Evolutionary conservation across 345 rosid genomes (phyloP), one percentile per base, ranked within the genome.

Genomic region (Eucalyptus erythrocorys): DNA sequence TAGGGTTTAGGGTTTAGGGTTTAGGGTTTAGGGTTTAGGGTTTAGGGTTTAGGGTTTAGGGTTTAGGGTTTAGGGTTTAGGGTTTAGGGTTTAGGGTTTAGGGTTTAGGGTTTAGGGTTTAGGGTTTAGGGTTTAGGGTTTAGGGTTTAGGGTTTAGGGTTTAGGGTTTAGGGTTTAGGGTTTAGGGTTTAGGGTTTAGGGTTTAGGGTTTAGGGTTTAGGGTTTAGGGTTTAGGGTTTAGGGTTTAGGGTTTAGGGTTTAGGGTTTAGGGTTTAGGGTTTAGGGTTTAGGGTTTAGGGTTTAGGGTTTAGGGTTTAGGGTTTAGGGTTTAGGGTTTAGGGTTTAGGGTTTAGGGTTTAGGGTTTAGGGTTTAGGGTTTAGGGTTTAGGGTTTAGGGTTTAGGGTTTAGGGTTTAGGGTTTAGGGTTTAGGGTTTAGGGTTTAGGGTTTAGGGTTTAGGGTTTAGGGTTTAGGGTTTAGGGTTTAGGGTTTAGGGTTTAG

Each of bases 71-170:
- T 43, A 47, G 88, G 88, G 55, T 87, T 87, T 43, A 47, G 88
- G 88, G 55, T 87, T 87, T 43, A 47, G 88, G 88, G 13, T 87
- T 87, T 12, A n/a, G 88, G 88, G 13, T 87, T 87, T 12, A n/a
- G 88, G 88, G 55, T 87, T 87, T 45, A 48, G 88, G 88, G 55
- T 87, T 87, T 45, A 48, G 88, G 88, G 55, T 87, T 87, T 66
- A 71, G 88, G 88, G 85, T 87, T 87, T 66, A 71, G 88, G 88
- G 85, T 87, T 87, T 66, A 71, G 88, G 88, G 85, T 87, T 87
- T 66, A 71, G 88, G 88, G 85, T 87, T 87, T 66, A 71, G 88
- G 88, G 85, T 87, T 87, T 66, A 71, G 88, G 88, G 85, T 87
- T 87, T 66, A 71, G 88, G 88, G 85, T 87, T 87, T 66, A 71